phyloP scores from a whole-genome alignment of 2,329 filamentous ascomycete genomes.

The Xylariales sp. region DNA sequence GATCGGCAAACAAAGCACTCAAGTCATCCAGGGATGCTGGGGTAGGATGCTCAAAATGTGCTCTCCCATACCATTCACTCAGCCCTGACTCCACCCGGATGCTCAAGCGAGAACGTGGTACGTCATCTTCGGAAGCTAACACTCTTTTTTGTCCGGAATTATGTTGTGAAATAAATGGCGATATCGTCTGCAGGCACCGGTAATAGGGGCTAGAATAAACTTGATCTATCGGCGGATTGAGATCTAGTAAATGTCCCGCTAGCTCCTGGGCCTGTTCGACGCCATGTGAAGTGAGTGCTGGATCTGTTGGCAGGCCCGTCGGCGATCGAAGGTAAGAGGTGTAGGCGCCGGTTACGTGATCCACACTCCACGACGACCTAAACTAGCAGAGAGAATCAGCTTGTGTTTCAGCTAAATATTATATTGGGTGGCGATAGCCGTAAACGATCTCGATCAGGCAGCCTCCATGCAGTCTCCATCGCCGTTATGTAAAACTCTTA shows the following conservation, averaged over 20 bases:
- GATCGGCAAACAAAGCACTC: slow-evolving; percentile 73
- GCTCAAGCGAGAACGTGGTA: slow-evolving; percentile 46
- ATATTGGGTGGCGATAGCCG: slow-evolving; percentile 14
- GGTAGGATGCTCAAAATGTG: slow-evolving; percentile 84
- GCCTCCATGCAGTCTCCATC: slow-evolving; percentile 1
- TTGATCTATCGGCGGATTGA: slow-evolving; percentile 75
- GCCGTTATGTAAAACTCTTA: slow-evolving; percentile 56
- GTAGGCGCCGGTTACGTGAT: slow-evolving; percentile 84
- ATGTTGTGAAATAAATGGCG: slow-evolving; percentile 70
- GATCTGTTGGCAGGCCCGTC: slow-evolving; percentile 89
- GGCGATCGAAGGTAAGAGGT: slow-evolving; percentile 78
- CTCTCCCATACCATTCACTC: slow-evolving; percentile 92
- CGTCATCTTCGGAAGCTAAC: slow-evolving; percentile 23
- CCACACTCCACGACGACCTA: slow-evolving; percentile 88
- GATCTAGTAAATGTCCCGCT: slow-evolving; percentile 69
- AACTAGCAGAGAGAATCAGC: slow-evolving; percentile 69
- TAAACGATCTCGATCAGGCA: slow-evolving; percentile 7
- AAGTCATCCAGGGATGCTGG: slow-evolving; percentile 75
- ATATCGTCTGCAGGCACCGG: slow-evolving; percentile 85
- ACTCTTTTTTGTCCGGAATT: slow-evolving; percentile 34
- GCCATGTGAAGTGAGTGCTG: slow-evolving; percentile 86
- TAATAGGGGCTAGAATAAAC: slow-evolving; percentile 91
- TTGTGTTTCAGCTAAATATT: slow-evolving; percentile 25
- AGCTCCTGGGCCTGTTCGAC: slow-evolving; percentile 85
- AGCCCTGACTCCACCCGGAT: slow-evolving; percentile 69